Percentiles rank a stretch among this genome's conserved stretches.
Conservation (phyloP, 2,329 filamentous ascomycete genomes). For the Pyrenophora tritici-repentis region DNA sequence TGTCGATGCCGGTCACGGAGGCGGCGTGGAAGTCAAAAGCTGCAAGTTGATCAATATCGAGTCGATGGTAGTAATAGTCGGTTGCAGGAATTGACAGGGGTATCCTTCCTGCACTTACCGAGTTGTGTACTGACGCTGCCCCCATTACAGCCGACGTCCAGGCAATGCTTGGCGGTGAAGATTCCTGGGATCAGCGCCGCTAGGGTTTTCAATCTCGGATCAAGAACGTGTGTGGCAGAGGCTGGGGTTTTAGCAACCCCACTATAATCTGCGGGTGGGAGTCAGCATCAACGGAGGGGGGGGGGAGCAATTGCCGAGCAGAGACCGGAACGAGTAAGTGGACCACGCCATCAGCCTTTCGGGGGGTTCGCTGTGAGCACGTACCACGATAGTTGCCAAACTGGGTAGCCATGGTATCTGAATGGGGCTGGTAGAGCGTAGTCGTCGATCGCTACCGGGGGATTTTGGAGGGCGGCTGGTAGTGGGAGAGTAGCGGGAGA, state of each 20-base stretch:
- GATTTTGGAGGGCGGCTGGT: constrained; percentile 9
- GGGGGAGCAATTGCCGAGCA: constrained; percentile 25
- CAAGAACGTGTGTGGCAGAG: constrained; percentile 44
- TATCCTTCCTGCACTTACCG: constrained; percentile 37
- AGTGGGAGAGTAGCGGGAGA: constrained; percentile 21
- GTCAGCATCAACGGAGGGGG: constrained; percentile 17
- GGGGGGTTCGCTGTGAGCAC: constrained; percentile 9
- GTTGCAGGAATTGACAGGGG: constrained; percentile 31
- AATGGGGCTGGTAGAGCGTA: constrained; percentile 17
- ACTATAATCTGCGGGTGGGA: constrained; percentile 42
- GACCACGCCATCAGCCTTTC: constrained; percentile 15
- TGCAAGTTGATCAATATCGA: constrained; percentile 40
- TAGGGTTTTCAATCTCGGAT: constrained; percentile 45
- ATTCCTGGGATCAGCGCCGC: constrained; percentile 39
- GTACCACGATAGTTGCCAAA: constrained; percentile 43
- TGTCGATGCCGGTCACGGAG: constrained; percentile 48
- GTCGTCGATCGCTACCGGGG: constrained; percentile 30
- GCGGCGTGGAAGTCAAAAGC: constrained; percentile 46
- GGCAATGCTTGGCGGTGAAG: constrained; percentile 42
- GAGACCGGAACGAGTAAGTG: constrained; percentile 16
- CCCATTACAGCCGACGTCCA: constrained; percentile 50
- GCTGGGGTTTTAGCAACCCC: constrained; percentile 43
- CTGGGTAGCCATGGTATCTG: constrained; percentile 34
- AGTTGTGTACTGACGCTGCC: constrained; percentile 46
- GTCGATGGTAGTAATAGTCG: constrained; percentile 35